These are phyloP conservation scores for Fusarium clavum DNA, from an alignment of 2,329 filamentous ascomycete genomes.

Conservation along the genomic window DNA sequence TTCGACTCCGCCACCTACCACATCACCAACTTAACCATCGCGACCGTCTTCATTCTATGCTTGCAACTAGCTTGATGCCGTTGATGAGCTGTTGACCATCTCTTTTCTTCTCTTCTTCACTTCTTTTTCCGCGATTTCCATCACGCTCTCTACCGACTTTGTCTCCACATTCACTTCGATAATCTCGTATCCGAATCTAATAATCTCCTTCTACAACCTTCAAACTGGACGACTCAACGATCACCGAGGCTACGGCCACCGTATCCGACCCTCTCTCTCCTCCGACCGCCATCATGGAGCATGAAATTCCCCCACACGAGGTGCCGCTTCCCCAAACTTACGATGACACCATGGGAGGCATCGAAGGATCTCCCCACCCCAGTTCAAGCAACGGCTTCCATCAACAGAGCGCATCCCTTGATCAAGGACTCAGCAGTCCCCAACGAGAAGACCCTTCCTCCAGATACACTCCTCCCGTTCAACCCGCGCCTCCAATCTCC, in stretches of 20 bases:
- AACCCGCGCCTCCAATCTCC: conserved; percentile 60
- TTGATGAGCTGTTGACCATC: conserved; percentile 38
- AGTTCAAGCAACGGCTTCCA: conserved; percentile 53
- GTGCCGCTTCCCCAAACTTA: conserved; percentile 41
- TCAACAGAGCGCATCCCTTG: conserved; percentile 62
- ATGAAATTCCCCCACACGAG: conserved; percentile 48
- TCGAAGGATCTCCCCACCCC: conserved; percentile 61
- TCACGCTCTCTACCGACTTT: conserved; percentile 42
- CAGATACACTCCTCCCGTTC: conserved; percentile 61
- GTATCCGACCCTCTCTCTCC: conserved; percentile 29
- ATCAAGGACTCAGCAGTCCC: conserved; percentile 56
- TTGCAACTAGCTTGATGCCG: conserved; percentile 44
- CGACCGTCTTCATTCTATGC: conserved; percentile 21
- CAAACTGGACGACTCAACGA: conserved; percentile 60
- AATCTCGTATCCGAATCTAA: conserved; percentile 18
- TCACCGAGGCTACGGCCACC: conserved; percentile 40
- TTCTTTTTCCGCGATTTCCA: conserved; percentile 9
- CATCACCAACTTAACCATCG: conserved; percentile 15
- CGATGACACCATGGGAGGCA: conserved; percentile 63
- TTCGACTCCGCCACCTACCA: conserved; percentile 29
- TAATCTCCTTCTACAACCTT: conserved; percentile 25
- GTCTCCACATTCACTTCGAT: conserved; percentile 32
- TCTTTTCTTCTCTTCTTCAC: conserved; percentile 14
- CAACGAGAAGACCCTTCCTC: conserved; percentile 55
- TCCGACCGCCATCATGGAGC: conserved; percentile 58